Conservation (phyloP, 2,329 filamentous ascomycete genomes). For the Zymoseptoria brevis region DNA sequence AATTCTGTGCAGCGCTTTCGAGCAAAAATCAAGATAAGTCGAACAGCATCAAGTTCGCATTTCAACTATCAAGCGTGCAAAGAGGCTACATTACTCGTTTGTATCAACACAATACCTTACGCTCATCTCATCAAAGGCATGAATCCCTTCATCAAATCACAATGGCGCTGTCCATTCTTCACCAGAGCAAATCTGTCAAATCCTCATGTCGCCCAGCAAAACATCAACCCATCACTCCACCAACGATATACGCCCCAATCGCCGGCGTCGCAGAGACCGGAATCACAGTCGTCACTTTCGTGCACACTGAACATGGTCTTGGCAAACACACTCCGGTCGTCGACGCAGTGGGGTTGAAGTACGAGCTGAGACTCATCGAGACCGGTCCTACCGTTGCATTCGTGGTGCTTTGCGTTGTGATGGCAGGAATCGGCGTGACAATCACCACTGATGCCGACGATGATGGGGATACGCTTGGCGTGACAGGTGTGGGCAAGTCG, state of each 20-base stretch:
- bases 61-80: neutral
- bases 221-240: neutral
- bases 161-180: neutral
- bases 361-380: neutral
- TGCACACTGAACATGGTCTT: neutral
- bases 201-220: neutral
- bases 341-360: neutral
- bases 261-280: neutral
- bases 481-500: neutral
- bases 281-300: neutral
- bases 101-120: neutral
- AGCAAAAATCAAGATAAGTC: neutral
- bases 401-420: neutral
- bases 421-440: neutral
- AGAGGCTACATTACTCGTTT: neutral
- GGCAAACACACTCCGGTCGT: neutral
- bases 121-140: neutral
- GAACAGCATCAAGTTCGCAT: neutral
- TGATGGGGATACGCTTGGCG: neutral
- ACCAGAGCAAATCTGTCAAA: neutral
- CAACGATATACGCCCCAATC: neutral
- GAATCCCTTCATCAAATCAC: neutral
- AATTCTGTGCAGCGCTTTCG: neutral
- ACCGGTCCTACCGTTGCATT: neutral
- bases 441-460: neutral